Evolutionary conservation across 225 moss, liverwort and hornwort genomes (phyloP).

Genomic region (Physcomitrellopsis africana): DNA sequence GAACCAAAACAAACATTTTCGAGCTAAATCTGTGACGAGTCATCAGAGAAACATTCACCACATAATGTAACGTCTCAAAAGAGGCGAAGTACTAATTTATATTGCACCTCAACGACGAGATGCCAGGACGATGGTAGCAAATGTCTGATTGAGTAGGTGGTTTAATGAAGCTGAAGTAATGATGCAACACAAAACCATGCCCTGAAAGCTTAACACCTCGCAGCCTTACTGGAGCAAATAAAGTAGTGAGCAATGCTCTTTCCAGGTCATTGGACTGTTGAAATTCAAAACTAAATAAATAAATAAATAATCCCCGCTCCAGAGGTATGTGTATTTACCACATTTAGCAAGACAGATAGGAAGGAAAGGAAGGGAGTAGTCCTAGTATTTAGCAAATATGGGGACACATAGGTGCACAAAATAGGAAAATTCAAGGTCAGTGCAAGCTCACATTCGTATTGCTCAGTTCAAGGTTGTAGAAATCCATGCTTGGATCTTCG

Average conservation of each 20-base stretch:
- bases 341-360: too few relatives aligned
- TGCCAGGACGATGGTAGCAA: background rate
- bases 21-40: background rate
- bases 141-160: background rate
- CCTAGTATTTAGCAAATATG: background rate
- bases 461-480: slow-evolving; percentile 70
- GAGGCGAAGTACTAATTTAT: background rate
- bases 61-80: background rate
- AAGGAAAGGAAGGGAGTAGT: background rate
- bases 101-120: background rate
- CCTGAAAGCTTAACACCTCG: too few relatives aligned
- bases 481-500: slow-evolving; percentile 49
- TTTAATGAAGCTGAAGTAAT: background rate
- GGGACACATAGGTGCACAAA: background rate
- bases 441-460: slow-evolving; percentile 58
- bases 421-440: background rate
- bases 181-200: background rate
- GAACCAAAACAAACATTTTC: background rate
- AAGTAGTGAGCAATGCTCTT: too few relatives aligned
- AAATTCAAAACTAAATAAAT: too few relatives aligned
- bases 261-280: too few relatives aligned
- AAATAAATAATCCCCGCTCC: too few relatives aligned
- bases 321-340: too few relatives aligned
- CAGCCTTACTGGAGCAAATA: too few relatives aligned
- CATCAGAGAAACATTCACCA: background rate